Base-by-base conservation (phyloP, 1,284 basidiomycete species). In the Puccinia coronata region DNA sequence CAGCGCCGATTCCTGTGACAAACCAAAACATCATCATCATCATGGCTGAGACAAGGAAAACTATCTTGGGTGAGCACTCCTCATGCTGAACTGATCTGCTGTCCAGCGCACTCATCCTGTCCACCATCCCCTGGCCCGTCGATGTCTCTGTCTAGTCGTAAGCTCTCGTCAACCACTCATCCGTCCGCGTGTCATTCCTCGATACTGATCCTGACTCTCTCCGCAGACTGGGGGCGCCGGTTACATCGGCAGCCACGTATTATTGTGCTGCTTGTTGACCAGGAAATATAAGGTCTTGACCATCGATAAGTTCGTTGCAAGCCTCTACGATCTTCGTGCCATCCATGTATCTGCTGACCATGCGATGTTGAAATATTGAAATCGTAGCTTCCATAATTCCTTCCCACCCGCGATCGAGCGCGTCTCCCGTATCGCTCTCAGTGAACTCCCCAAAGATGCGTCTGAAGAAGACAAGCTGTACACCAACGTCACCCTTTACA, bases 231-330 rank as follows among this genome's bases (percentile, higher is more conserved):
- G 92, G 70, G 93, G 92, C 78, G 92, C 92, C 82, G 93, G 93
- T 72, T 94, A 94, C 87, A 94, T 94, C 83, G 93, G 92, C 85
- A 95, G 94, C 61, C 96, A 98, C 87, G 92, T 97, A 85, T 91
- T 96, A 83, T 92, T 93, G 84, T 89, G 91, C 75, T 89, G 97
- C 47, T 92, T 96, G 84, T 90, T 93, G 84, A 96, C 95, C 28
- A 90, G 93, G 82, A 90, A 91, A 83, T 98, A 93, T 89, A 93
- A 93, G 85, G 94, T 97, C 83, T 90, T 96, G 84, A 92, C 93
- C n/a, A 89, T 96, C 84, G 94, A 96, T 88, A 96, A 96, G 59
- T 82, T 18, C 61, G 65, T 76, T 53, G 6, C 51, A 47, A 67
- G n/a, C 31, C 25, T 77, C 31, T 25, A n/a, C 31, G 34, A 73